These are phyloP conservation scores for Venturia oleaginea DNA, from an alignment of 2,329 filamentous ascomycete genomes.

Conservation along the genomic window DNA sequence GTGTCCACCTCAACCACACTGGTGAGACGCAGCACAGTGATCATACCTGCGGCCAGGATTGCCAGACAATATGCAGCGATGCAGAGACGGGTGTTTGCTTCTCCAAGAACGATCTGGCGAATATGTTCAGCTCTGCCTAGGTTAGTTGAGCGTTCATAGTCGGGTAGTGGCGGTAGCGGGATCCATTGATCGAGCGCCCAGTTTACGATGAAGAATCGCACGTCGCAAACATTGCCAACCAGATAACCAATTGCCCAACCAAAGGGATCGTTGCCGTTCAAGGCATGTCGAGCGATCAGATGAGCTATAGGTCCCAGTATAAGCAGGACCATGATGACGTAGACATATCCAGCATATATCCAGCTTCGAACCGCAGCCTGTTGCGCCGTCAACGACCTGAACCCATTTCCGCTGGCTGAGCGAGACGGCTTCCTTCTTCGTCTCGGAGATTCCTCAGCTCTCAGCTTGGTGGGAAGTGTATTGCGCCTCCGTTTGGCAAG, in stretches of 20 bases:
- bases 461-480: constrained; percentile 12
- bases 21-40: constrained; percentile 65
- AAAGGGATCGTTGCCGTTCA: constrained; percentile 69
- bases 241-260: constrained; percentile 90
- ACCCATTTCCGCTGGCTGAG: constrained; percentile 43
- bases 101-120: constrained; percentile 52
- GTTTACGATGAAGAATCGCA: constrained; percentile 63
- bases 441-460: constrained; percentile 35
- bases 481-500: constrained; percentile 9
- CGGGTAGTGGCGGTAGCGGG: constrained; percentile 48
- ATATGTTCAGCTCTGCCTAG: constrained; percentile 38
- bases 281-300: constrained; percentile 58
- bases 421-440: background rate
- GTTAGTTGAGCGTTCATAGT: background rate
- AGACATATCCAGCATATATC: constrained; percentile 74
- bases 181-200: constrained; percentile 68
- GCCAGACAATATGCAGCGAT: constrained; percentile 64
- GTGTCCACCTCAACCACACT: constrained; percentile 86
- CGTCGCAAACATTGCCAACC: constrained; percentile 64
- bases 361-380: constrained; percentile 74
- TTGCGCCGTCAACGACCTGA: constrained; percentile 67
- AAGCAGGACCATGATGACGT: constrained; percentile 54
- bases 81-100: constrained; percentile 72
- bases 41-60: constrained; percentile 62
- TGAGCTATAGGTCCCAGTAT: constrained; percentile 63